Base-by-base conservation (phyloP, 768 basidiomycete genomes). In the Suillus bovinus region DNA sequence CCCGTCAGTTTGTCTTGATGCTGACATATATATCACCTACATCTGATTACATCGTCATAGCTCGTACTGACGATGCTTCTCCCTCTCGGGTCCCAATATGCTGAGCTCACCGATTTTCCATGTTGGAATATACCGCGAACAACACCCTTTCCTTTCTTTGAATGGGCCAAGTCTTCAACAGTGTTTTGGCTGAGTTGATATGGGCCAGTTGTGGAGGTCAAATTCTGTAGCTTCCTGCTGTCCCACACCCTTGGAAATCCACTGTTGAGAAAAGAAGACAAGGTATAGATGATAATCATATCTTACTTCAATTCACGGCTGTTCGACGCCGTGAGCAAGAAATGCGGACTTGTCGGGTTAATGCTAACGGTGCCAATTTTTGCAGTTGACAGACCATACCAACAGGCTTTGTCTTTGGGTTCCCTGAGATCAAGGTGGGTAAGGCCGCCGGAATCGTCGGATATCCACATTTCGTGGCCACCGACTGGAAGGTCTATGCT, bases 391-490 rank as follows among this genome's bases (percentile, higher is more conserved):
- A 93, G 72, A 41, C 78, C 82, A 66, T 89, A 92, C 74, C 88
- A 79, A 49, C 82, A 79, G 6, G 81, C 80, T 39, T 83, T 83
- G 64, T 79, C 81, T 53, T 80, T 77, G 69, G 76, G 74, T 41
- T 90, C 82, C 17, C 93, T 87, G 41, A 93, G 76, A 71, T 94
- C 93, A 24, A 91, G 74, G 64, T 91, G 92, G 8, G 89, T 90
- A 5, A 85, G 78, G 27, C 91, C 88, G 17, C 93, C 93, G 8
- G 74, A 66, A 3, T 78, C 81, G 71, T 94, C 93, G 1, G 91
- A 90, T 59, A 94, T 81, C 93, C 93, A 94, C 82, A 94, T 84
- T 70, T 93, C 91, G 56, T 88, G 78, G 0, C 93, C 92, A 3
- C 78, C 77, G 0, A 87, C 85, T 0, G 84, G 74, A 14, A 92